Evolutionary conservation across 192 early-diverging fungal genomes (phyloP), one percentile per base, ranked within the genome.

Genomic region (Kickxella alabastrina): DNA sequence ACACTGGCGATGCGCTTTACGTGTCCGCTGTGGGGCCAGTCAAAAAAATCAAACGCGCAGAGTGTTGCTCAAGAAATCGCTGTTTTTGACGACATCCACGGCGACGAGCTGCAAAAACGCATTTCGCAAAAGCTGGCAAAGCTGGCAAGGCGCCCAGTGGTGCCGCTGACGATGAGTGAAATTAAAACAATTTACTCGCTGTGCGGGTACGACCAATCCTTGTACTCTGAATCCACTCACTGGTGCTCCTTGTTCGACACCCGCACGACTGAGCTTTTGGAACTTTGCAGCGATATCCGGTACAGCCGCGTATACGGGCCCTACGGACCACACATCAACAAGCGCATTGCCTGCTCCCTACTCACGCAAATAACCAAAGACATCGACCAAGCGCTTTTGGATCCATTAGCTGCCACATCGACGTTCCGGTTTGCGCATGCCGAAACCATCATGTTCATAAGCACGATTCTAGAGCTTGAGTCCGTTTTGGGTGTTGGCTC

Each of bases 351-450:
- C 23, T 75, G 71, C 32, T 19, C 51, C 10, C 36, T 74, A 26
- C 42, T 67, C 32, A 50, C 70, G 2, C 35, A 56, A 0, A 59
- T 67, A 2, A 8, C 54, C 15, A 7, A 19, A 0, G 59, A 59
- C 6, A 54, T 61, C 10, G 70, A 66, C 25, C 26, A 25, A 3
- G 70, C 63, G 0, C 24, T 62, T 7, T 18, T 8, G 13, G 31
- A 44, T 15, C 37, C 54, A 1, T 18, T 5, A 6, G 37, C 13
- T 4, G 70, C 70, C 0, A 26, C 49, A 13, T 62, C 70, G 22
- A 59, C 42, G 5, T 74, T 74, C 52, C 51, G 64, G 2, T 74
- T 74, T 49, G 70, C 50, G 19, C 70, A 74, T 31, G 63, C 70
- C 10, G 70, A 74, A 27, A 74, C 70, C 0, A 22, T 74, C 24